Base-by-base conservation (phyloP, 495 filamentous ascomycete genomes). In the Hypoxylon trugodes region DNA sequence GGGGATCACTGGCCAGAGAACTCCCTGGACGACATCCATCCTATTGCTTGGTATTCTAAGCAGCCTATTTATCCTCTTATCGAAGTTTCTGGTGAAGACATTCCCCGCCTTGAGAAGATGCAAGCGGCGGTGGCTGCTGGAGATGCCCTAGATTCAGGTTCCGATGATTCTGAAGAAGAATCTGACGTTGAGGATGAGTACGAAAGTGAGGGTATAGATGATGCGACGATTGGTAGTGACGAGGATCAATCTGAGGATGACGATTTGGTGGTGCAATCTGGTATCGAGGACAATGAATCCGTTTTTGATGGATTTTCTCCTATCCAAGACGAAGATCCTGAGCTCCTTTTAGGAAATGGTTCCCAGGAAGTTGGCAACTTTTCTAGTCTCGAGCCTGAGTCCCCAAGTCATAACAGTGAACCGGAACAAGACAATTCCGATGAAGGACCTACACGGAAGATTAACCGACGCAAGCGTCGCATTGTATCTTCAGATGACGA, bases 401-500 rank as follows among this genome's bases (percentile, higher is more conserved):
- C 59, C 7, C 36, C 54, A 5, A 30, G 16, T 15, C 50, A 41
- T 21, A 33, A 26, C n/a, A 32, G 43, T 30, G 45, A 56, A 37
- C 56, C 51, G 5, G 43, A 55, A 21, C 41, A 40, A 6, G 59
- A 25, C 8, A 13, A 26, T 19, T 61, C 60, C 2, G 28, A 59
- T 15, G 59, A 59, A 25, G 66, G 68, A 45, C 40, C 37, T 13
- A 22, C 37, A 21, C 43, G 22, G 36, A 41, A 37, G 16, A 35
- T 38, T 8, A 30, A 2, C 16, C 60, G 63, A 40, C 55, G 18
- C 21, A 72, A 72, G 30, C 69, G 69, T 37, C 62, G 51, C 21
- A 72, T 72, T 8, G 46, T 72, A 10, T 55, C 43, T 40, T 72
- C 69, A 8, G 69, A 72, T 36, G 67, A 72, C 13, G 65, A 64